These are phyloP conservation scores for Mycosphaerella arachidis DNA, from an alignment of 2,329 filamentous ascomycete species.

Conservation along the genomic window DNA sequence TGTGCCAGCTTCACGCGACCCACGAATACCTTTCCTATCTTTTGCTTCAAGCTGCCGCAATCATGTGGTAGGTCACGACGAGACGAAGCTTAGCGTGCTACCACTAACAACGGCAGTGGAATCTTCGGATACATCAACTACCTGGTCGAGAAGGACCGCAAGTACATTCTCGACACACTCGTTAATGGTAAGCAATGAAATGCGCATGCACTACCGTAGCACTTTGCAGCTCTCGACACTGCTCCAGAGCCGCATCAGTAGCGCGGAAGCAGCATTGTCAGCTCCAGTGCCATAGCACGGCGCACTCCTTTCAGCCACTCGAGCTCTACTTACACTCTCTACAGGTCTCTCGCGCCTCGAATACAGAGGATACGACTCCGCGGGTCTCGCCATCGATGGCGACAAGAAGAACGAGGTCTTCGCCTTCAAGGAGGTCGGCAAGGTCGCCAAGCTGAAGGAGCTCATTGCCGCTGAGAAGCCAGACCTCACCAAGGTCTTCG, in stretches of 20 bases:
- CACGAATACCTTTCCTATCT: constrained; percentile 5
- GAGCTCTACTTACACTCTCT: constrained; percentile 12
- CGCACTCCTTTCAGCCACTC: background rate
- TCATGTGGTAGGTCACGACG: constrained; percentile 13
- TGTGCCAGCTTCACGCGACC: constrained; percentile 17
- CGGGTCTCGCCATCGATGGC: constrained; percentile 90
- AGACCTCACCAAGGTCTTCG: constrained; percentile 88
- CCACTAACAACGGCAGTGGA: constrained; percentile 41
- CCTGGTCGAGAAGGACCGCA: constrained; percentile 96
- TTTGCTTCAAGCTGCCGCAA: constrained; percentile 4
- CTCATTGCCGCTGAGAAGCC: constrained; percentile 79
- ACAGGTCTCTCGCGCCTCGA: constrained; percentile 89
- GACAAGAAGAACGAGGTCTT: constrained; percentile 98
- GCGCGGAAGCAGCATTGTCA: background rate
- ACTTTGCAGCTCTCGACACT: background rate
- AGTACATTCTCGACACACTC: constrained; percentile 90
- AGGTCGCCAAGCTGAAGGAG: constrained; percentile 93
- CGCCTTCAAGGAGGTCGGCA: constrained; percentile 98
- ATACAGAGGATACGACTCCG: constrained; percentile 98
- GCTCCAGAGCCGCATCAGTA: background rate
- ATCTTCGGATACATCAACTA: constrained; percentile 99
- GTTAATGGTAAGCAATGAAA: constrained; percentile 70
- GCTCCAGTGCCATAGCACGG: background rate
- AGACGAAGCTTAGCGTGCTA: background rate
- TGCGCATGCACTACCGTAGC: background rate